Evolutionary conservation across 208 protist species (phyloP), one percentile per base, ranked within the genome.

Genomic region (Trypanosoma conorhini): DNA sequence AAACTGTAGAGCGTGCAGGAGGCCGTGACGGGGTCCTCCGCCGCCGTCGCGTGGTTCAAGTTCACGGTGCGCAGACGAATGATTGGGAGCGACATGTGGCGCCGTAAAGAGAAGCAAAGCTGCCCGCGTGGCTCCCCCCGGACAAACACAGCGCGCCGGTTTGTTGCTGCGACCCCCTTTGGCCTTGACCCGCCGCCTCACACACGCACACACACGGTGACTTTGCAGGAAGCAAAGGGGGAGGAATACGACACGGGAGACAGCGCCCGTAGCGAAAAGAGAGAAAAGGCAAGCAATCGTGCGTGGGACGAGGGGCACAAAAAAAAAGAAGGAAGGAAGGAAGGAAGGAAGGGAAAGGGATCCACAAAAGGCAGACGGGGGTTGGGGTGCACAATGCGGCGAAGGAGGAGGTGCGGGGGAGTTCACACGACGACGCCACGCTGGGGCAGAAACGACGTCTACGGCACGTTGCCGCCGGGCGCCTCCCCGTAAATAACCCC

Each of bases 1-100:
- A 95, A 95, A 5, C 86, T 87, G 75, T 95, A 95, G 3, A 95
- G 78, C 35, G 86, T 87, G 13, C 76, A 82, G 28, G 77, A 83
- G 44, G 84, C 81, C 33, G 72, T 68, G 19, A 82, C 76, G 3
- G 83, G 83, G 61, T 95, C 83, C 31, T 73, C 44, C 1, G 82
- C 74, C 22, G 81, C 59, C 8, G 70, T 83, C 38, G 79, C 74
- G 38, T 86, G 88, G 19, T 89, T 77, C 17, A 26, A 15, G 33
- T 82, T 76, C 5, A 85, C 88, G 9, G 54, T 64, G 12, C 70
- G 67, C 42, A 95, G 61, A 52, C 87, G 89, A 67, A 95, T 80
- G 40, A 95, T 89, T 10, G 89, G 89, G 13, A 92, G 79, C 0
- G 64, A 74, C 70, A 81, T 77, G 58, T 22, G n/a, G 9, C 21